Base-by-base conservation (phyloP, 805 yeast species). In the Ogataea chonburiensis region DNA sequence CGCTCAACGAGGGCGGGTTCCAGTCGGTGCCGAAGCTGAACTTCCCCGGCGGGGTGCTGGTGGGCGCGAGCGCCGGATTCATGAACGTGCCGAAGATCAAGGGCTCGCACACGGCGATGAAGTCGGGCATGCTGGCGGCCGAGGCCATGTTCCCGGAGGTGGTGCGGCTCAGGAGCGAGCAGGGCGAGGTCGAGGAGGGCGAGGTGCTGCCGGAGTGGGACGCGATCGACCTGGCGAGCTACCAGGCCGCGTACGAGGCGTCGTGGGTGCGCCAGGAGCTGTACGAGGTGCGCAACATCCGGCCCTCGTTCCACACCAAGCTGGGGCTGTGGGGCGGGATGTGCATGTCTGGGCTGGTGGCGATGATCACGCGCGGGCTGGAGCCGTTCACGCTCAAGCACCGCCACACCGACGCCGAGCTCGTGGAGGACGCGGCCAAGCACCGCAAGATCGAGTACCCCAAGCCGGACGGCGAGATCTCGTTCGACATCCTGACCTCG, bases 81-180 rank as follows among this genome's bases (percentile, higher is more conserved):
- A 75, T 93, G 77, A 93, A 93, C 58, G 98, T 93, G 28, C 97
- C 98, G 35, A 93, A 91, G 61, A 86, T 93, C 55, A 93, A 93
- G 65, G 99, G 99, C 11, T 81, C 97, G 0, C 99, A 93, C 60
- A 91, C 96, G 1, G 98, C 99, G 1, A 86, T 93, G 79, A 93
- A 93, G 62, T 73, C 93, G 7, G 98, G 98, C 20, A 81, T 93
- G 73, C 62, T 93, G 18, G 98, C 98, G 2, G 98, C 98, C 2
- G 97, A 93, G 53, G 58, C 73, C 15, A 83, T 88, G 26, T 87
- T 69, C 52, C 54, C 56, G 24, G 58, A 53, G 36, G 63, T 83
- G 33, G 68, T 75, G 2, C 60, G 64, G 13, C 61, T 73, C 31
- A 74, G 70, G 40, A 69, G 63, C 39, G 57, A 58, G 14, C 63